phyloP scores from a whole-genome alignment of 805 yeast genomes.

The Nematodospora valgi region DNA sequence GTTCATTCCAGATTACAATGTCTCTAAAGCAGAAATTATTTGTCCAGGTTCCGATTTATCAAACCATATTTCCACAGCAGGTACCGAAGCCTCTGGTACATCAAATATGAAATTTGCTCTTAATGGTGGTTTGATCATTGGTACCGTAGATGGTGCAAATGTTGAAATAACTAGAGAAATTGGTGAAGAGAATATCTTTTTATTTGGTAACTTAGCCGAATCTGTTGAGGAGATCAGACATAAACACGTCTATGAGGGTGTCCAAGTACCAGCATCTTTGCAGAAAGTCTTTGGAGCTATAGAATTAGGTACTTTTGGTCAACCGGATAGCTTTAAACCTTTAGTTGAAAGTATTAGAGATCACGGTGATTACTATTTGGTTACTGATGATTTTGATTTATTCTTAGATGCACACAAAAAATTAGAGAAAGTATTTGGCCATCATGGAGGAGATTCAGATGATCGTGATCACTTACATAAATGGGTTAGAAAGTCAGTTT shows the following conservation, averaged over 20 bases:
- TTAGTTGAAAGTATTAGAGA: conserved; percentile 65
- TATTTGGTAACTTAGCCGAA: conserved; percentile 89
- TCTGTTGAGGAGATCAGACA: conserved; percentile 83
- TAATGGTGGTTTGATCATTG: conserved; percentile 91
- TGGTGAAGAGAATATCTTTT: conserved; percentile 88
- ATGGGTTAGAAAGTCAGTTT: conserved; percentile 77
- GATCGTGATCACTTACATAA: conserved; percentile 52
- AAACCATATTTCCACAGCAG: conserved; percentile 95
- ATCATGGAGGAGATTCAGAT: conserved; percentile 37
- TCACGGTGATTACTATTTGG: conserved; percentile 85
- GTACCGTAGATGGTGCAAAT: conserved; percentile 96
- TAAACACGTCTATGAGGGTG: conserved; percentile 62
- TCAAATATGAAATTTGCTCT: conserved; percentile 93
- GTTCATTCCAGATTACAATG: conserved; percentile 89
- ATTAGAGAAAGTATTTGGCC: conserved; percentile 67
- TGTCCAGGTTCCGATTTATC: conserved; percentile 87
- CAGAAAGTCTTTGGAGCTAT: conserved; percentile 61
- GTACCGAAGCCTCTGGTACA: conserved; percentile 96
- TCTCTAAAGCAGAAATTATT: conserved; percentile 88
- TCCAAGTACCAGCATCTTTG: conserved; percentile 57
- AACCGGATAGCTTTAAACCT: conserved; percentile 59
- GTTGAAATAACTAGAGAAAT: conserved; percentile 92
- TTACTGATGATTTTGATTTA: conserved; percentile 84
- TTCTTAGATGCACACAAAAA: conserved; percentile 77
- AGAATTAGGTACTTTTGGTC: conserved; percentile 70